Base-by-base conservation (phyloP, 1,284 basidiomycete species). In the Fomitopsis palustris region DNA sequence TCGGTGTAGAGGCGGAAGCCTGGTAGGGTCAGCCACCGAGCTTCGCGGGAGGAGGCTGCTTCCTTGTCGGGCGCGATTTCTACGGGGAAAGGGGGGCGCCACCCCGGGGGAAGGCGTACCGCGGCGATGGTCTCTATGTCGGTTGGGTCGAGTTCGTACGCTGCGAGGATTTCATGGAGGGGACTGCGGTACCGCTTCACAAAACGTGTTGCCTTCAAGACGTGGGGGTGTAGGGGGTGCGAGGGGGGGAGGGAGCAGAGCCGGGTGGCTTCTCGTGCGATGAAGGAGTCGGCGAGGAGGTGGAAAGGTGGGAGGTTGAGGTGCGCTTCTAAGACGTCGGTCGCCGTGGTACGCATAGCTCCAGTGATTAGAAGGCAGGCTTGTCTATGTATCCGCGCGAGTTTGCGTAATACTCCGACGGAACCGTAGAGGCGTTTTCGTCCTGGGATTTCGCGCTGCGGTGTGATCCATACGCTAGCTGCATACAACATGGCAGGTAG, bases 401-500 rank as follows among this genome's bases (percentile, higher is more conserved):
- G 61, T 23, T 25, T 21, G 1, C 19, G 35, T 7, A 64, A 43
- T 2, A 21, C 10, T 0, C 60, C 60, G 0, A 62, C 58, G 0
- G 62, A 64, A 0, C 64, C 60, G 65, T 38, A 70, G 35, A 1
- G 38, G 19, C 23, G 37, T 42, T 14, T 65, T 12, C 43, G 58
- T n/a, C 54, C 60, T 1, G 53, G 56, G 1, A 65, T 56, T 3
- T 49, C 42, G 1, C 65, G 60, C 1, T 68, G 54, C 1, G 72
- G 51, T 65, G 74, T 21, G 52, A 69, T 56, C 69, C 73, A 79
- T 1, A 78, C 54, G 39, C 76, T 73, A 1, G 71, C 63, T 2
- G 70, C 73, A 49, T 77, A 78, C 0, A 70, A 64, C 67, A 77
- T 72, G 41, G 70, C 70, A 3, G 75, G 72, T 5, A 77, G 51